Conservation (phyloP, 2,329 filamentous ascomycete genomes). For the Pseudopithomyces chartarum region DNA sequence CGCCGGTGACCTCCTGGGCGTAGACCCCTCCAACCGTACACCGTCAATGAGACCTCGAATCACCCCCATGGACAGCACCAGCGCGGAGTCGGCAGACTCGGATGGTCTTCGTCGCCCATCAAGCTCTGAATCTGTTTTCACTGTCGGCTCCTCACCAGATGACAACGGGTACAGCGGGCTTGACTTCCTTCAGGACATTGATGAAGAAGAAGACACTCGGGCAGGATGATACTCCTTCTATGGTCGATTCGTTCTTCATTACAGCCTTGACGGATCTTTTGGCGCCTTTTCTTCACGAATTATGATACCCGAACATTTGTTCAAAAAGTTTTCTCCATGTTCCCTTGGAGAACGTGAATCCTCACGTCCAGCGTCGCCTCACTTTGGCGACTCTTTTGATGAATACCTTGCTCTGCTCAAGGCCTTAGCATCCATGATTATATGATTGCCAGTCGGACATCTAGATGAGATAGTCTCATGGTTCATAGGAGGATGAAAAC, state of each 20-base stretch:
- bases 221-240: background rate
- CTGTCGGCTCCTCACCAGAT: conserved; percentile 14
- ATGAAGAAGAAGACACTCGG: conserved; percentile 27
- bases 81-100: conserved; percentile 1
- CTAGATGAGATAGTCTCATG: background rate
- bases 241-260: background rate
- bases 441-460: background rate
- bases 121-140: conserved; percentile 20
- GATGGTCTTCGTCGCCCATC: conserved; percentile 13
- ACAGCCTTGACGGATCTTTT: background rate
- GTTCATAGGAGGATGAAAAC: background rate
- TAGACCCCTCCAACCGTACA: conserved; percentile 13
- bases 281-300: background rate
- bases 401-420: background rate
- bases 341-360: background rate
- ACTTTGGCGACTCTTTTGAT: background rate
- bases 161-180: conserved; percentile 33
- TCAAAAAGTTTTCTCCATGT: conserved; percentile 1
- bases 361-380: background rate
- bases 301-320: conserved; percentile 8
- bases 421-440: background rate
- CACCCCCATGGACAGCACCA: conserved; percentile 11
- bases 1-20: conserved; percentile 40
- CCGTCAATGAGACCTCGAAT: background rate
- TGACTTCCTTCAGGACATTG: conserved; percentile 38